Base-by-base conservation (phyloP, 75 land plant species). In the Cupressus sempervirens region DNA sequence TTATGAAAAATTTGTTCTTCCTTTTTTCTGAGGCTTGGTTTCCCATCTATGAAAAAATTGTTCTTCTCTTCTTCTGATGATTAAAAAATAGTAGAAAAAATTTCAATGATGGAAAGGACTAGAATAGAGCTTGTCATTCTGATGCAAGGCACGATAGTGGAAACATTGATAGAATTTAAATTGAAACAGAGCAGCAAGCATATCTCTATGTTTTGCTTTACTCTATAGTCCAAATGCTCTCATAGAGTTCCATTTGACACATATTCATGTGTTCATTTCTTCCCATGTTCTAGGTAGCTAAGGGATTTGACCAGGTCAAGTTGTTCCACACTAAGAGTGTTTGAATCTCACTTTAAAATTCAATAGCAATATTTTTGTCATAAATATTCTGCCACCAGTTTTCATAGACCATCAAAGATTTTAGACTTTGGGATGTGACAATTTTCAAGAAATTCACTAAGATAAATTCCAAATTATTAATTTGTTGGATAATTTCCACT, bases 181-280 rank as follows among this genome's bases (percentile, higher is more conserved):
- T 76, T 76, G 18, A 23, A n/a, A 79, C 45, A 26, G n/a, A 58
- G 23, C 65, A 58, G n/a, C 23, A 58, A 20, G 65, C 23, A 4
- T 6, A 58, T 6, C 76, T 84, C 90, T 91, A n/a, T n/a, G n/a
- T n/a, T n/a, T n/a, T n/a, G n/a, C n/a, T n/a, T n/a, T n/a, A n/a
- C n/a, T n/a, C n/a, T 86, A 95, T 97, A 82, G 84, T 97, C 99
- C 41, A 98, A 92, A 89, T 98, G 99, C 85, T 98, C 95, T 79
- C 98, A n/a, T 46, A 97, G 93, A 40, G 92, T 98, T 79, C 99
- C 99, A 89, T 96, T 98, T 15, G 99, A 91, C 46, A 98, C 99
- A 91, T 93, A 94, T 89, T 98, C 99, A 13, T 91, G 86, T 77
- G 94, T 91, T 82, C 90, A 91, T 85, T 96, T 98, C 84, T 94